Base-by-base conservation (phyloP, 768 basidiomycete species). In the Pleurotus platypus region DNA sequence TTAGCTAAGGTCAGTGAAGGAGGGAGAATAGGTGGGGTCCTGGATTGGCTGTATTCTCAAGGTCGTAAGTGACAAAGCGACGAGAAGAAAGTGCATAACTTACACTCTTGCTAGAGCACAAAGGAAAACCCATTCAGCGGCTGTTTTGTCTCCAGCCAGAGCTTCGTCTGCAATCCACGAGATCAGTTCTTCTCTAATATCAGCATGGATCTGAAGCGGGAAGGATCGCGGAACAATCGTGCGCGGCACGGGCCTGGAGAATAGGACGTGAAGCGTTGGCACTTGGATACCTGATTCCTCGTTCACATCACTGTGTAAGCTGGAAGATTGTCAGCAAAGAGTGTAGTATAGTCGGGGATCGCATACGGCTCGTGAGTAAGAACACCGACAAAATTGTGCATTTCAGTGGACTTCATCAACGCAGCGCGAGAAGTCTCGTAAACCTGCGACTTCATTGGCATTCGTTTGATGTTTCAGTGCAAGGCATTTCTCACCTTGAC, bases 71-170 rank as follows among this genome's bases (percentile, higher is more conserved):
- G 22, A 58, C 15, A 46, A 24, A 30, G 18, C 24, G 57, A 46
- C 39, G 39, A 56, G 46, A 46, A 5, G 48, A 35, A 12, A 47
- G 6, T 15, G 74, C 9, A 35, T 11, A 35, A 35, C 88, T 61
- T 64, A 92, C 91, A 87, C 81, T 70, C 78, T 78, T 26, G 85
- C 77, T 13, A 87, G 75, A 46, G 77, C 64, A 43, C 78, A 73
- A 24, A 92, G 73, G 4, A 93, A 73, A 5, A 89, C 74, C 87
- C 87, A 92, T 69, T 92, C 86, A 20, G 90, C 89, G 1, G 85
- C 85, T 18, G 81, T 73, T 27, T 63, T 67, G 64, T 94, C 91
- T 3, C 88, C 86, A 0, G 78, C 87, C 3, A 93, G 75, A 9
- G 78, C 83, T 64, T 89, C 83, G 20, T 78, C 69, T 0, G 90